Evolutionary conservation across 108 stramenopile genomes (phyloP).

Genomic region (Cyclotella atomus): DNA sequence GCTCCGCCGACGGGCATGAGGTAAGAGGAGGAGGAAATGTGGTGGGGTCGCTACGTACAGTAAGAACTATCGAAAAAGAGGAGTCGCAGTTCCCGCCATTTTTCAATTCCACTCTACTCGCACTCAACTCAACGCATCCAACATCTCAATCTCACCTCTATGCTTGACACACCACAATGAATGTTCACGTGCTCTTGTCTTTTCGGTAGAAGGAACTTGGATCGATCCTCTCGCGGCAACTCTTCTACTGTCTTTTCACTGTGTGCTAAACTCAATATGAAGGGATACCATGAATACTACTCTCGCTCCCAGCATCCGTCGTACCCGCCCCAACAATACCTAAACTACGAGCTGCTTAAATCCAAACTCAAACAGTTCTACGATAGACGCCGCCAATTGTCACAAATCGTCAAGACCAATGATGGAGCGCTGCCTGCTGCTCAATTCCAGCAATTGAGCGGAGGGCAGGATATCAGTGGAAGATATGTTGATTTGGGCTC

Average conservation of each 20-base stretch:
- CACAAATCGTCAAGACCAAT: not conserved
- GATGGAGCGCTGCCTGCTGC: not conserved
- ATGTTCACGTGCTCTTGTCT: too few species aligned
- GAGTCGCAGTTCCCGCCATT: too few species aligned
- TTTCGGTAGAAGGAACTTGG: too few species aligned
- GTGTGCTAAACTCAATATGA: slow-evolving; percentile 19
- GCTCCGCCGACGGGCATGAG: slow-evolving; percentile 41
- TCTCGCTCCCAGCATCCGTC: slow-evolving; percentile 16
- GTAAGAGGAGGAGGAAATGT: not conserved
- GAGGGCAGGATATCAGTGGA: not conserved
- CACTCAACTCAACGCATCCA: too few species aligned
- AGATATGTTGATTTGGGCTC: not conserved
- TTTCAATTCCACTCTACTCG: too few species aligned
- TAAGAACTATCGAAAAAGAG: too few species aligned
- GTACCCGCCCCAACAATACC: slow-evolving; percentile 30
- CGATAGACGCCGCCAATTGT: slow-evolving; percentile 16
- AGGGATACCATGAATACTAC: slow-evolving; percentile 40
- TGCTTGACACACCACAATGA: too few species aligned
- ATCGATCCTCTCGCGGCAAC: too few species aligned
- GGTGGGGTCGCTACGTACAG: too few species aligned
- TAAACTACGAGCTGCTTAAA: slow-evolving; percentile 35
- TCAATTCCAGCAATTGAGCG: not conserved
- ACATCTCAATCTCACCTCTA: too few species aligned
- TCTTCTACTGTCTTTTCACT: too few species aligned
- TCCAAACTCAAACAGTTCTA: slow-evolving; percentile 26